Evolutionary conservation across 176 grass and related monocot species (phyloP).

Genomic region (Pontederia crassipes): DNA sequence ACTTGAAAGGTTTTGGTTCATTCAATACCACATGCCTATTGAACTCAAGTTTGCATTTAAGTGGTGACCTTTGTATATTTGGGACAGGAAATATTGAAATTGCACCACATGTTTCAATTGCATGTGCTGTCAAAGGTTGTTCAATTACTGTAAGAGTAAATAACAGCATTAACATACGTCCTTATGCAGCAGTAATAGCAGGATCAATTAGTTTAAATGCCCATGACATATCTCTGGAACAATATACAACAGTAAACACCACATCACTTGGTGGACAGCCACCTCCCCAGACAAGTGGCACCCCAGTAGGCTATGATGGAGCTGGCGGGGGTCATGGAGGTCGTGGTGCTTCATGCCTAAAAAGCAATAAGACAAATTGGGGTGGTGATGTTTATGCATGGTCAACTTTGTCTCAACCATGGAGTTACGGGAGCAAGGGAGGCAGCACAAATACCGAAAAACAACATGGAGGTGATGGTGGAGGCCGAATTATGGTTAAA

Average conservation of each 20-base stretch:
- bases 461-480: constrained; percentile 53
- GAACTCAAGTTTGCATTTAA: constrained; percentile 35
- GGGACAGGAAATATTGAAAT: constrained; percentile 48
- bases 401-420: constrained; percentile 44
- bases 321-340: constrained; percentile 87
- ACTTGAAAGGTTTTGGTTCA: constrained; percentile 67
- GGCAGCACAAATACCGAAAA: constrained; percentile 35
- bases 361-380: constrained; percentile 77
- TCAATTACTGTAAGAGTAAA: constrained; percentile 49
- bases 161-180: constrained; percentile 31
- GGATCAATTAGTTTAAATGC: constrained; percentile 52
- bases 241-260: constrained; percentile 49
- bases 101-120: constrained; percentile 34
- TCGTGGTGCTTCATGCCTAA: constrained; percentile 63
- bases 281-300: constrained; percentile 85
- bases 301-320: constrained; percentile 53
- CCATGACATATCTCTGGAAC: constrained; percentile 32
- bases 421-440: constrained; percentile 90
- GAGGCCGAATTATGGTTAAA: constrained; percentile 55
- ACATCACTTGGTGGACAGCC: constrained; percentile 38
- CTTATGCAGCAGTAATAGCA: constrained; percentile 30
- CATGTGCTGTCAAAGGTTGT: constrained; percentile 45
- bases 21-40: constrained; percentile 59
- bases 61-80: constrained; percentile 40
- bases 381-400: constrained; percentile 88